Evolutionary conservation across 2,329 filamentous ascomycete species (phyloP), one percentile per base, ranked within the genome.

Genomic region (Calonectria montana): DNA sequence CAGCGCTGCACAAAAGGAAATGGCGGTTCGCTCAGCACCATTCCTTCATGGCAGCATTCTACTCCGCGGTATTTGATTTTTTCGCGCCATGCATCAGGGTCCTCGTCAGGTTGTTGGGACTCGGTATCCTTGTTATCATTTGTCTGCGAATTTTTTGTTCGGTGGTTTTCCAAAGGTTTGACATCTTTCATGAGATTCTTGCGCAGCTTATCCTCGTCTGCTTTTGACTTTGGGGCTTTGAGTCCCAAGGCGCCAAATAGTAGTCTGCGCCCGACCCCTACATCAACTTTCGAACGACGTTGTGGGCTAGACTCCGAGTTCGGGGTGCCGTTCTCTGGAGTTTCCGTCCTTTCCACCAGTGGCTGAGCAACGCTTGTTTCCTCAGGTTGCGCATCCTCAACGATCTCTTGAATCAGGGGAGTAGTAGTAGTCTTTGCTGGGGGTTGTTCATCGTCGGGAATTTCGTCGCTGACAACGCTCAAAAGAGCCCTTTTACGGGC

Each of bases 1-100:
- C 96, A 98, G 57, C 94, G 90, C 82, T 98, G 95, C 18, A 94
- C 87, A 81, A 98, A 98, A 0, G 96, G 96, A 79, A 97, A 98
- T 0, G 96, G 94, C 0, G 96, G 96, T 39, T 94, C 89, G 65
- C 90, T 93, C 55, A 97, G 86, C 37, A 89, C 85, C 45, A 94
- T 84, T 6, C 88, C 89, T 35, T 94, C 89, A n/a, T 94, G 88
- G 73, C 91, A 91, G 82, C 96, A 98, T 81, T 98, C 96, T 1
- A 97, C 94, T 25, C 94, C 96, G 27, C 90, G 89, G 72, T 97
- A 91, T 13, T 86, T 88, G 71, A 98, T 92, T 75, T 91, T 94
- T 5, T 90, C 85, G 75, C 90, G 90, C 96, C 96, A 98, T 25
- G 90, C 88, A 35, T 93, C 88, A 0, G 88, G 84, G 53, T 91